Percentiles rank a stretch among this genome's conserved stretches.
Conservation (phyloP, 805 yeast genomes). For the Blastobotrys mokoenaii region DNA sequence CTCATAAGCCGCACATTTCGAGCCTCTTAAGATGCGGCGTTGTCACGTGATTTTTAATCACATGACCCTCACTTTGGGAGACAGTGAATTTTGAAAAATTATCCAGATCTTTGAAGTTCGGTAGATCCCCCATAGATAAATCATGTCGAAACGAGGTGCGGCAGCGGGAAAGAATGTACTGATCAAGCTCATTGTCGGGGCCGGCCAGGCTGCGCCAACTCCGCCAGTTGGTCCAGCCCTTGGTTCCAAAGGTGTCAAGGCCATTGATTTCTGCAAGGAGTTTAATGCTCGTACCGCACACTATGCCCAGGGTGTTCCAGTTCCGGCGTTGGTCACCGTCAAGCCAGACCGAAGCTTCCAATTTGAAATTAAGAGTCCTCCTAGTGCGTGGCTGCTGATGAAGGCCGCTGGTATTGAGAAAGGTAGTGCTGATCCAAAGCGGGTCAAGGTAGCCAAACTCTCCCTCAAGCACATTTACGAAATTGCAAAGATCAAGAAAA, state of each 20-base stretch:
- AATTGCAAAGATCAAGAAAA: slow-evolving; percentile 87
- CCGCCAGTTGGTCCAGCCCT: slow-evolving; percentile 99
- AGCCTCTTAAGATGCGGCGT: not conserved
- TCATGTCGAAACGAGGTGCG: slow-evolving; percentile 26
- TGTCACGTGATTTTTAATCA: not conserved
- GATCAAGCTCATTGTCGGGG: slow-evolving; percentile 87
- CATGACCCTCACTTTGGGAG: not conserved
- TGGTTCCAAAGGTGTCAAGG: slow-evolving; percentile 97
- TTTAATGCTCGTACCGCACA: slow-evolving; percentile 95
- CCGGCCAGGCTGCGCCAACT: slow-evolving; percentile 96
- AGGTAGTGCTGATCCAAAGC: slow-evolving; percentile 67
- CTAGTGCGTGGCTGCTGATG: slow-evolving; percentile 77
- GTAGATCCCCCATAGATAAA: too few relatives aligned
- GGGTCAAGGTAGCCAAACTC: slow-evolving; percentile 50
- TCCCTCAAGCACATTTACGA: slow-evolving; percentile 88
- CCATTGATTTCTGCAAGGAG: slow-evolving; percentile 96
- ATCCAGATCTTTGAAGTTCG: not conserved
- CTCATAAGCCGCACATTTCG: not conserved
- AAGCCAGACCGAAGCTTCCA: slow-evolving; percentile 87
- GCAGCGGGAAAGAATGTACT: slow-evolving; percentile 48
- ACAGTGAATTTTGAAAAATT: not conserved
- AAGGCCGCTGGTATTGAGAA: slow-evolving; percentile 74
- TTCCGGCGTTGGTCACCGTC: slow-evolving; percentile 77
- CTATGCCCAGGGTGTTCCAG: slow-evolving; percentile 76
- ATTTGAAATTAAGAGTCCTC: slow-evolving; percentile 84